Percentiles rank a stretch among this genome's conserved stretches.
Evolutionary conservation across 257 asterid genomes (phyloP).

Genomic region (Lithospermum erythrorhizon): DNA sequence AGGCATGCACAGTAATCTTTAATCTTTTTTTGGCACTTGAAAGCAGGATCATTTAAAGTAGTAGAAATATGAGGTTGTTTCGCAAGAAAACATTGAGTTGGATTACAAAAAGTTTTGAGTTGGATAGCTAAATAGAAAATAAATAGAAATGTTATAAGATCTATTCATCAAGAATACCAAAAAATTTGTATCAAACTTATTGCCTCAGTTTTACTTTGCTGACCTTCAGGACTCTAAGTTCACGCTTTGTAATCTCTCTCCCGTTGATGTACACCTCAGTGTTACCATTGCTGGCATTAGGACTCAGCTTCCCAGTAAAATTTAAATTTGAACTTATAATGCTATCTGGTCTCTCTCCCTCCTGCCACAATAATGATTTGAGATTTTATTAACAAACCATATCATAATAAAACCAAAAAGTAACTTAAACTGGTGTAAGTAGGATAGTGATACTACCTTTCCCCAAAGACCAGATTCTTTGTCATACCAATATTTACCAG

Average conservation of each 20-base stretch:
- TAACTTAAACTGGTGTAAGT: not conserved
- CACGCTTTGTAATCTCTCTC: constrained; percentile 57
- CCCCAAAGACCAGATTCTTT: constrained; percentile 80
- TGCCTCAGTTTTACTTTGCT: not conserved
- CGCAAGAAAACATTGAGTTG: not conserved
- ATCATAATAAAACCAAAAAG: not conserved
- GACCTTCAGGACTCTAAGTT: constrained; percentile 67
- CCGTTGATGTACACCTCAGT: constrained; percentile 58
- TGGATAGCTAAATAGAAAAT: not conserved
- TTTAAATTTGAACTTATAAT: constrained; percentile 44
- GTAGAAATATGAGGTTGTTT: not conserved
- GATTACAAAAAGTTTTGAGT: not conserved
- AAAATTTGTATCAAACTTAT: no score
- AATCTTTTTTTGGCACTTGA: not conserved
- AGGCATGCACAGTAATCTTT: not conserved
- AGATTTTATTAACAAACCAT: not conserved
- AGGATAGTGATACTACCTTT: constrained; percentile 30
- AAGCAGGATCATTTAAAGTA: not conserved
- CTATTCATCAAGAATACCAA: not conserved
- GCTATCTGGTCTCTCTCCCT: constrained; percentile 53
- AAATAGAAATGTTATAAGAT: not conserved
- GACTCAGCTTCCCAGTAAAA: constrained; percentile 55
- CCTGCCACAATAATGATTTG: constrained; percentile 27
- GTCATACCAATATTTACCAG: constrained; percentile 72
- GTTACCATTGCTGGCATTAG: constrained; percentile 50